A percentile compares a stretch with the other conserved stretches of the same genome.
phyloP scores from a whole-genome alignment of 768 basidiomycete genomes.

The Asterophora lycoperdoides region DNA sequence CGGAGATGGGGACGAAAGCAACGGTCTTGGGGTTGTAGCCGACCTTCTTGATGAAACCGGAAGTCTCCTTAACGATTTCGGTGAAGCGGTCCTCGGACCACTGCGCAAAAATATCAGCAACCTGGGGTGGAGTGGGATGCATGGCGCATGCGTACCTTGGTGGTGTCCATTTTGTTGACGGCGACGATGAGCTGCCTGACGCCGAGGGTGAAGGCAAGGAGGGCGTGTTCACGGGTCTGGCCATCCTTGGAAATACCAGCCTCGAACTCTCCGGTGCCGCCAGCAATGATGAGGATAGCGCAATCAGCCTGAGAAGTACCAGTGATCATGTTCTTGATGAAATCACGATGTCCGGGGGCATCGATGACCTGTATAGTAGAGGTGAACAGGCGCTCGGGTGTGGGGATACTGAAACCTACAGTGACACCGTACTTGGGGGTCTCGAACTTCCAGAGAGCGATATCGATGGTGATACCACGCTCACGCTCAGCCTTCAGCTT shows the following conservation, averaged over 20 bases:
- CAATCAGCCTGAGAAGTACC: constrained; percentile 99
- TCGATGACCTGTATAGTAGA: constrained; percentile 76
- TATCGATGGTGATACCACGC: constrained; percentile 99
- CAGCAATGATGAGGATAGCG: constrained; percentile 98
- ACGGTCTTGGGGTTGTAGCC: constrained; percentile 99
- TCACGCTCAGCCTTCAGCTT: constrained; percentile 99
- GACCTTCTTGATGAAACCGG: constrained; percentile 98
- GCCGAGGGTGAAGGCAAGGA: constrained; percentile 99
- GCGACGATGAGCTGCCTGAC: constrained; percentile 99
- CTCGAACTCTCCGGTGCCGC: constrained; percentile 99
- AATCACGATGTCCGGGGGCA: constrained; percentile 99
- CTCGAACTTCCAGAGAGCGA: constrained; percentile 99
- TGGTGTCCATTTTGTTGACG: constrained; percentile 99
- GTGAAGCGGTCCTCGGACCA: constrained; percentile 99
- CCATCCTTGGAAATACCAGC: constrained; percentile 99
- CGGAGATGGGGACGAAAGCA: constrained; percentile 98
- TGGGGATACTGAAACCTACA: constrained; percentile 42
- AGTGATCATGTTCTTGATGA: constrained; percentile 99
- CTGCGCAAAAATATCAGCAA: constrained; percentile 36
- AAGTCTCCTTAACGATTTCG: constrained; percentile 98
- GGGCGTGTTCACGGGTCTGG: constrained; percentile 99
- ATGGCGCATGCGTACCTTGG: constrained; percentile 56
- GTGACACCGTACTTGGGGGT: constrained; percentile 95
- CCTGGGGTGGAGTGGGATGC: background rate
- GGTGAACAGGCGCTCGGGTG: constrained; percentile 15